These are phyloP conservation scores for Neurospora pannonica DNA, from an alignment of 495 filamentous ascomycete genomes.

Conservation along the genomic window DNA sequence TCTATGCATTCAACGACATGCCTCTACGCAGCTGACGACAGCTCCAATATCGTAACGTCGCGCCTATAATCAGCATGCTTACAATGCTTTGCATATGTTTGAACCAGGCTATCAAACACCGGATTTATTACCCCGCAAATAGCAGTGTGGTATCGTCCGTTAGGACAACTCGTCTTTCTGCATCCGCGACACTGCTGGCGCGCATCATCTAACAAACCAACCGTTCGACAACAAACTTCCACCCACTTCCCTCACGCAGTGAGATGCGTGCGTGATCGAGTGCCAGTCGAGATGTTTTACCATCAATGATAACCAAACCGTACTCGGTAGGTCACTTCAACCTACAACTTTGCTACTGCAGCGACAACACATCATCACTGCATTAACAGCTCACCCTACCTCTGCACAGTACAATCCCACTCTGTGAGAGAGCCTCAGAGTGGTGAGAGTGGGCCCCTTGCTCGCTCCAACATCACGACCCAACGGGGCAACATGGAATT, in stretches of 20 bases:
- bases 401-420: neutral
- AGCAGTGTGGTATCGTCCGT: neutral
- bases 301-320: neutral
- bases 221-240: neutral
- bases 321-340: neutral
- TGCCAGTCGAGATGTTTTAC: neutral
- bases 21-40: neutral
- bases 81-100: neutral
- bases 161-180: neutral
- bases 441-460: neutral
- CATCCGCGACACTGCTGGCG: neutral
- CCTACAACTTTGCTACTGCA: neutral
- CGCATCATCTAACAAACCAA: neutral
- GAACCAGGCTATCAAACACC: neutral
- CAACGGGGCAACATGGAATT: neutral
- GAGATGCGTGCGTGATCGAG: neutral
- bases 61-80: neutral
- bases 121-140: neutral
- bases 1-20: neutral
- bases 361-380: neutral
- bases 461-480: neutral
- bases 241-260: neutral
- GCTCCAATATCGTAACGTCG: neutral
- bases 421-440: neutral
- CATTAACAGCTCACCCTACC: neutral